Percentiles rank a stretch among this genome's conserved stretches.
These are phyloP conservation scores for Triticum dicoccoides DNA, from an alignment of 176 grass and related monocot genomes.

Conservation along the genomic window DNA sequence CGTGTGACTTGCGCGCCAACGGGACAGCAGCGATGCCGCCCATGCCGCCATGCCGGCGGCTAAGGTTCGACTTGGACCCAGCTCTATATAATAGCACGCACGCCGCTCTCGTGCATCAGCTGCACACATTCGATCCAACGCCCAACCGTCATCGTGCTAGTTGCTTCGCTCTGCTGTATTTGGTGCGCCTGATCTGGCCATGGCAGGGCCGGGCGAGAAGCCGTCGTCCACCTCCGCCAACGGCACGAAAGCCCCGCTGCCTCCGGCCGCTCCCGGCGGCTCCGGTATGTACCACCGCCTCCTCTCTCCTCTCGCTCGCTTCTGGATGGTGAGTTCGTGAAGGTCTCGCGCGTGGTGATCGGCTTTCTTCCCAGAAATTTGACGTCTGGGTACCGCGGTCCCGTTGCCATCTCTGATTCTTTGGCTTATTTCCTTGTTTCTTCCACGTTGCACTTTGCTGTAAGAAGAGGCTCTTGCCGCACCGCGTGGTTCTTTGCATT, in stretches of 20 bases:
- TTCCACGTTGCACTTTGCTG: no score
- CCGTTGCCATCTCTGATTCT: neutral
- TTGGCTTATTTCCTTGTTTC: no score
- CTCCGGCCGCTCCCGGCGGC: conserved; percentile 21
- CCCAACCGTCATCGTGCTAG: neutral
- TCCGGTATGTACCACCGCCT: conserved; percentile 8
- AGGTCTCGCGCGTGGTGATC: neutral
- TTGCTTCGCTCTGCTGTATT: neutral
- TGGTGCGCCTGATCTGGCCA: neutral
- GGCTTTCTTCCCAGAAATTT: neutral
- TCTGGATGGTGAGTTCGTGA: neutral
- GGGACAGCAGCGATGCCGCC: neutral
- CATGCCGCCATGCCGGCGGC: neutral
- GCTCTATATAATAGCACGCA: neutral
- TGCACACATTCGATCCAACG: neutral
- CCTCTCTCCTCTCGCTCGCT: neutral
- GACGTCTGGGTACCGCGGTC: neutral
- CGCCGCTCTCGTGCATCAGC: neutral
- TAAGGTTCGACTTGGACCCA: neutral
- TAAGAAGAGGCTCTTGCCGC: no score
- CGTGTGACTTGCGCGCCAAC: neutral
- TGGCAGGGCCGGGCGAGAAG: conserved; percentile 24
- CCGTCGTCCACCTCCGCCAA: neutral
- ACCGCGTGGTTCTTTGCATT: neutral
- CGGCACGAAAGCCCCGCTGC: conserved; percentile 2